Conservation (phyloP, 306 rosid genomes). For the Cucumis melo region DNA sequence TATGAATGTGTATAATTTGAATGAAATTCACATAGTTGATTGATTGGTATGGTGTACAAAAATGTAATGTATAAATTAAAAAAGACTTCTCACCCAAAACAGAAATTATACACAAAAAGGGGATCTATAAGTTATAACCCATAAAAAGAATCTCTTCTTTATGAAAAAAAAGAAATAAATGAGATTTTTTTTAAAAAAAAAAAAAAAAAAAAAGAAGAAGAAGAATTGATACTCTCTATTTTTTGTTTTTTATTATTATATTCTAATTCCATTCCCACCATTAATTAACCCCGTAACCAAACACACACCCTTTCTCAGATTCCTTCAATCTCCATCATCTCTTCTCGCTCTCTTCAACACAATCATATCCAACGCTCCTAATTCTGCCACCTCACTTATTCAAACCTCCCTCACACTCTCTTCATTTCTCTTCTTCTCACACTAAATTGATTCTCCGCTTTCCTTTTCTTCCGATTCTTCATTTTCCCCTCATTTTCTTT, state of each 20-base stretch:
- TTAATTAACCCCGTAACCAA: neutral
- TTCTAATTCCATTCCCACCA: conserved; percentile 1
- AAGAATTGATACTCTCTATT: neutral
- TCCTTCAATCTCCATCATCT: neutral
- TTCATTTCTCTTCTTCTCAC: neutral
- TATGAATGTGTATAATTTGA: no score
- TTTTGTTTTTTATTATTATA: neutral
- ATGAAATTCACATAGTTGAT: no score
- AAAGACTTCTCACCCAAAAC: no score
- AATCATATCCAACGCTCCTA: neutral
- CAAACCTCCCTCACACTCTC: neutral
- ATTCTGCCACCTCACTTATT: neutral
- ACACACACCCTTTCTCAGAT: neutral
- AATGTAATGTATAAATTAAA: no score
- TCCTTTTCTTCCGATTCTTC: neutral
- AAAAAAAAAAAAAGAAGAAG: no score
- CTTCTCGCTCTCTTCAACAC: neutral
- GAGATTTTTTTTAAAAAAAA: no score
- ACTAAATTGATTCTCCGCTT: neutral
- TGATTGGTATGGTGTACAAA: no score
- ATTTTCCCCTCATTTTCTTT: neutral
- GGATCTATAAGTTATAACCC: neutral
- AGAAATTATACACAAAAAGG: neutral
- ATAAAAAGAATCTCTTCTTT: neutral
- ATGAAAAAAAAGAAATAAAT: neutral